These are phyloP conservation scores for Aspergillus diversus DNA, from an alignment of 495 filamentous ascomycete genomes.

Conservation along the genomic window DNA sequence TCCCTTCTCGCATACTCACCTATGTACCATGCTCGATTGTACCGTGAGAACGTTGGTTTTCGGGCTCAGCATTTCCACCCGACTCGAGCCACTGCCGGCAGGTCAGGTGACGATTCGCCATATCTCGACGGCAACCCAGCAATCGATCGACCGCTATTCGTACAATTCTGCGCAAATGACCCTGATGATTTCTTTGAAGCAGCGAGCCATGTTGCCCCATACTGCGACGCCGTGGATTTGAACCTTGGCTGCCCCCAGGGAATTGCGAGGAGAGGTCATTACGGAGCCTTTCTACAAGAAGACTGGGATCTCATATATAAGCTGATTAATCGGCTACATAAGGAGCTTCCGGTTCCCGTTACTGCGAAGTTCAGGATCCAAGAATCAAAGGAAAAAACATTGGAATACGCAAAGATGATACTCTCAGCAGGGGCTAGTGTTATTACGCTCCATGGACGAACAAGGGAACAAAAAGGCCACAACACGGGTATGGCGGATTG, in stretches of 20 bases:
- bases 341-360: conserved; percentile 73
- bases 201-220: conserved; percentile 73
- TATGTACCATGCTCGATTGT: conserved; percentile 93
- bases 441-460: conserved; percentile 87
- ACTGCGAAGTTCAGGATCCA: conserved; percentile 95
- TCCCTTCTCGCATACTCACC: conserved; percentile 81
- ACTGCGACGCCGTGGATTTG: conserved; percentile 94
- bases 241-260: conserved; percentile 99
- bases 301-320: conserved; percentile 80
- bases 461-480: conserved; percentile 93
- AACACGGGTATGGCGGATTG: conserved; percentile 94
- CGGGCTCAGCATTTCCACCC: conserved; percentile 79
- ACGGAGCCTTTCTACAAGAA: conserved; percentile 94
- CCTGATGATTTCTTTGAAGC: conserved; percentile 77
- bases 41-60: conserved; percentile 72
- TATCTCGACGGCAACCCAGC: conserved; percentile 85
- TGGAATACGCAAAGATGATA: conserved; percentile 89
- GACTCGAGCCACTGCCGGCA: conserved; percentile 46
- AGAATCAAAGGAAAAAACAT: conserved; percentile 80
- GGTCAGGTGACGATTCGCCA: conserved; percentile 32
- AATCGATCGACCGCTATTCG: conserved; percentile 85
- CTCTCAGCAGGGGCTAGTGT: conserved; percentile 88
- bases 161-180: conserved; percentile 95
- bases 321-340: conserved; percentile 78
- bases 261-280: conserved; percentile 86